A percentile compares a stretch with the other conserved stretches of the same genome.
phyloP scores from a whole-genome alignment of 1,139 yeast species.

The Yamadazyma pseudoaaseri region DNA sequence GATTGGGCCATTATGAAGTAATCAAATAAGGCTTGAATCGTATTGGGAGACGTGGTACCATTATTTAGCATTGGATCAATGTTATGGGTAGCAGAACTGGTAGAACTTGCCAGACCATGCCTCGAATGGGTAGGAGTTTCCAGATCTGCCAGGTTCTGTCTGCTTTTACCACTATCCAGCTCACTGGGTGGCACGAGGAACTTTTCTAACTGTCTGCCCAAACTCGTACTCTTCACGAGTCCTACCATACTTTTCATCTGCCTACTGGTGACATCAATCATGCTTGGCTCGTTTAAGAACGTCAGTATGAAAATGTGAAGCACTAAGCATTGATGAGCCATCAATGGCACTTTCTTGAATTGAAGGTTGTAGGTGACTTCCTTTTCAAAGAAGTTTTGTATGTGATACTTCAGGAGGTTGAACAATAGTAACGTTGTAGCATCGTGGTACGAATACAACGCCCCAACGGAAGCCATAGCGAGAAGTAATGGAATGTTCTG shows the following conservation, averaged over 20 bases:
- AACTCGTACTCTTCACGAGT: constrained; percentile 70
- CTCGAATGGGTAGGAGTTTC: not conserved
- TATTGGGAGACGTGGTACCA: not conserved
- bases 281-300: constrained; percentile 73
- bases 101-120: not conserved
- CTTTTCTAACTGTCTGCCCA: constrained; percentile 69
- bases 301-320: constrained; percentile 80
- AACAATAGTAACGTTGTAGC: constrained; percentile 73
- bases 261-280: constrained; percentile 70
- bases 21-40: constrained; percentile 40
- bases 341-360: constrained; percentile 70
- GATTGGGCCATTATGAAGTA: constrained; percentile 81
- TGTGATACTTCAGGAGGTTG: constrained; percentile 74
- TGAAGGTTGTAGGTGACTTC: constrained; percentile 46
- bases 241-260: constrained; percentile 80
- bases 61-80: no score
- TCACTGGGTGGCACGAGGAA: constrained; percentile 55
- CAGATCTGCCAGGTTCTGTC: constrained; percentile 5
- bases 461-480: constrained; percentile 87
- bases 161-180: constrained; percentile 1
- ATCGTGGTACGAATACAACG: constrained; percentile 80
- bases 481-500: constrained; percentile 77
- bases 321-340: constrained; percentile 86
- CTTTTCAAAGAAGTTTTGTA: constrained; percentile 72
- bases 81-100: constrained; percentile 4